Conservation (phyloP, 164 flowering plant species). For the Magnolia sinica region DNA sequence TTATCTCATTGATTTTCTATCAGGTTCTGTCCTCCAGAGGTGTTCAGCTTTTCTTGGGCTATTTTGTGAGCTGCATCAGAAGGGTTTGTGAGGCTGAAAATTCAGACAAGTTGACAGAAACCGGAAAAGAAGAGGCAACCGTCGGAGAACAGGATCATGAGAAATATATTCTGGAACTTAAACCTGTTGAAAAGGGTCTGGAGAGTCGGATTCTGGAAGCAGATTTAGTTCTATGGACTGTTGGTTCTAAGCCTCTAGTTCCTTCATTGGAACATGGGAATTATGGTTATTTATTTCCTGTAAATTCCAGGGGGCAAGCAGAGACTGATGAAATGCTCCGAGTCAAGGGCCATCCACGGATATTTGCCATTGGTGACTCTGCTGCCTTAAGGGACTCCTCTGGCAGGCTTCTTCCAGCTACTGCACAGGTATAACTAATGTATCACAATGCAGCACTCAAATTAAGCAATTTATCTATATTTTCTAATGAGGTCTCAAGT, state of each 20-base stretch:
- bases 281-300: slow-evolving; percentile 44
- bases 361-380: slow-evolving; percentile 95
- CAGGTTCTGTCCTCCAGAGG: slow-evolving; percentile 88
- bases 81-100: slow-evolving; percentile 29
- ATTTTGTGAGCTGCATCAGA: slow-evolving; percentile 65
- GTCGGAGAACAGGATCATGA: slow-evolving; percentile 25
- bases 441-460: not conserved
- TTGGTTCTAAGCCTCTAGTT: slow-evolving; percentile 77
- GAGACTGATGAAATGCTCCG: slow-evolving; percentile 97
- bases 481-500: no score
- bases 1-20: not conserved
- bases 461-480: not conserved
- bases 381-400: slow-evolving; percentile 72
- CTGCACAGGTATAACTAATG: slow-evolving; percentile 70
- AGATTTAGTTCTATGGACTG: slow-evolving; percentile 92
- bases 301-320: slow-evolving; percentile 84
- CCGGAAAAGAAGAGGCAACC: slow-evolving; percentile 11
- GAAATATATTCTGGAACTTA: slow-evolving; percentile 63
- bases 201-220: slow-evolving; percentile 63
- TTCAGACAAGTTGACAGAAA: slow-evolving; percentile 19
- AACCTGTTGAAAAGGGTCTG: slow-evolving; percentile 70
- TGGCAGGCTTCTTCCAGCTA: slow-evolving; percentile 84
- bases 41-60: slow-evolving; percentile 76
- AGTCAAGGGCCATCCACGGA: slow-evolving; percentile 91
- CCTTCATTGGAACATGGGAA: slow-evolving; percentile 48